Evolutionary conservation across 202 grass and related monocot species (phyloP), one percentile per base, ranked within the genome.

Genomic region (Cymbopogon flexuosus): DNA sequence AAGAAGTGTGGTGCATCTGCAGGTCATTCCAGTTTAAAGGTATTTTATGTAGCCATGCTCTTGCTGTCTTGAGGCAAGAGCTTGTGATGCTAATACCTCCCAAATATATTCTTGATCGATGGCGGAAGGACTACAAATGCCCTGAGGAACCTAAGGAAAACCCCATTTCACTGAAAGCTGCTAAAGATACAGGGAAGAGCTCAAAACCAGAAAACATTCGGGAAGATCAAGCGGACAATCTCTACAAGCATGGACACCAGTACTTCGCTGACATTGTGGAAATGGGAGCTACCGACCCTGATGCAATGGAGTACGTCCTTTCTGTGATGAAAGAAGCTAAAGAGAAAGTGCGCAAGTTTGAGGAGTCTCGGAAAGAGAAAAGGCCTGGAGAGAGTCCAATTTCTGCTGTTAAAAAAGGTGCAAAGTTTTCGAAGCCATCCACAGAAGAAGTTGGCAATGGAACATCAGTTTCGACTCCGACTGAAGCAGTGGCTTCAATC

Each of bases 81-180:
- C 87, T 94, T 81, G 94, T 97, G 70, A 94, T 90, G 88, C 76
- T 92, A 62, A 90, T 97, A 83, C 94, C 94, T 63, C 64, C 77
- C 13, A 94, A 89, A 76, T 97, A 97, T 70, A 90, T 97, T 78
- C 89, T 97, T 72, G 87, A 83, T 64, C 89, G 94, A 23, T 97
- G 94, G 94, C 90, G 90, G 81, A 97, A 97, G 81, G 91, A 97
- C 77, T 97, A 87, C 75, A 96, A 96, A 85, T 87, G 93, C 64
- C 86, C 87, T 0, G 79, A 93, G 67, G 90, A 89, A 80, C 46
- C 87, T 62, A 89, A 89, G 68, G 87, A 82, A 86, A 82, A 40
- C 51, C 73, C 73, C n/a, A 68, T 86, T 57, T 43, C 41, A 62
- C 83, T 51, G 43, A 82, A 78, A 74, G 60, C 10, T 1, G 23